Percentiles rank a stretch among this genome's conserved stretches.
phyloP scores from a whole-genome alignment of 2,329 filamentous ascomycete species.

The Fusarium algeriense region DNA sequence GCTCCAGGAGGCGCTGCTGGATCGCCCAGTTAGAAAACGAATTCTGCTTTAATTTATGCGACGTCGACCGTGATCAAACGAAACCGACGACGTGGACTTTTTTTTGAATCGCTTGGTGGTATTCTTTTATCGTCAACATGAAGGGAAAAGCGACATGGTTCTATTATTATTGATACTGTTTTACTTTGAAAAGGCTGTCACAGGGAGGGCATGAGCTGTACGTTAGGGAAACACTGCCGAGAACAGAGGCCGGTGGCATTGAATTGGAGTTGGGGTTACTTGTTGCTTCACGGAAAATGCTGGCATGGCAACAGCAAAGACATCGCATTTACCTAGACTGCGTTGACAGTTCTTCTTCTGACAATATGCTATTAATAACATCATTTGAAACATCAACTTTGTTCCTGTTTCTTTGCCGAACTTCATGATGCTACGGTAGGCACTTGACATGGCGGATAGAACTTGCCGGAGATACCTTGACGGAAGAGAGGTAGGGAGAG shows the following conservation, averaged over 20 bases:
- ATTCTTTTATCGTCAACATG: not conserved
- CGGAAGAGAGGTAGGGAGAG: not conserved
- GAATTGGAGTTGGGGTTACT: constrained; percentile 32
- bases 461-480: not conserved
- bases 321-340: constrained; percentile 18
- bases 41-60: not conserved
- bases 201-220: not conserved
- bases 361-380: constrained; percentile 23
- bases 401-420: not conserved
- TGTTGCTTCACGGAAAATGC: constrained; percentile 30
- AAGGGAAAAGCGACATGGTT: not conserved
- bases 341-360: not conserved
- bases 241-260: constrained; percentile 25
- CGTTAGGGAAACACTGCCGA: constrained; percentile 2
- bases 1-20: constrained; percentile 53
- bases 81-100: not conserved
- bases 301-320: constrained; percentile 9
- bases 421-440: constrained; percentile 18
- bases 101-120: not conserved
- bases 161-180: constrained; percentile 10
- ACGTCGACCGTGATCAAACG: constrained; percentile 1
- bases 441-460: not conserved
- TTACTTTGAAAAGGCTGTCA: constrained; percentile 12
- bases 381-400: not conserved
- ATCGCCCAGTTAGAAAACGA: constrained; percentile 47